Evolutionary conservation across 192 early-diverging fungal genomes (phyloP).

Genomic region (Podila clonocystis): DNA sequence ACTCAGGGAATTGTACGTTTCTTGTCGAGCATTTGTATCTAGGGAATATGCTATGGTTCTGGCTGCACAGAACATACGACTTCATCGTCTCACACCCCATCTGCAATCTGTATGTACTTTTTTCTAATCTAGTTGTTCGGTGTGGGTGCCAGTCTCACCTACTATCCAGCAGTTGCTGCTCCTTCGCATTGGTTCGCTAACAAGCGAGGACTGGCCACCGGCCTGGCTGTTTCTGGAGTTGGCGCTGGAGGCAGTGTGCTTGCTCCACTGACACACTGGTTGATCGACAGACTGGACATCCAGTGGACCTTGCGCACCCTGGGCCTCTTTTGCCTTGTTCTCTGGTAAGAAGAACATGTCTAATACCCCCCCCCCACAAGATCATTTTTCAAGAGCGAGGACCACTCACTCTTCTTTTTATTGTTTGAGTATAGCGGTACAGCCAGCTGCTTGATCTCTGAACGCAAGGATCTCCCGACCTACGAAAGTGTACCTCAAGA

Average conservation of each 20-base stretch:
- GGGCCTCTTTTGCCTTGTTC: slow-evolving; percentile 51
- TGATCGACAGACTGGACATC: slow-evolving; percentile 47
- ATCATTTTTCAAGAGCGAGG: no score
- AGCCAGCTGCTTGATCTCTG: slow-evolving; percentile 22
- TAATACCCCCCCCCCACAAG: no score
- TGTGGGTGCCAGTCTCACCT: slow-evolving; percentile 66
- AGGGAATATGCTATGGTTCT: not conserved
- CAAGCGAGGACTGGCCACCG: slow-evolving; percentile 69
- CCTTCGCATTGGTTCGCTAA: slow-evolving; percentile 73
- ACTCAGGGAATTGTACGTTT: slow-evolving; percentile 68
- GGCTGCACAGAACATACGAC: no score
- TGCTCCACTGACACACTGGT: slow-evolving; percentile 56
- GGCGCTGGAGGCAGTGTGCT: slow-evolving; percentile 72
- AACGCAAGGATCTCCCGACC: slow-evolving; percentile 4
- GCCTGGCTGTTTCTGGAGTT: slow-evolving; percentile 72
- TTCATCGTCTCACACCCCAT: not conserved
- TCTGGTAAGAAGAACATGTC: slow-evolving; percentile 15
- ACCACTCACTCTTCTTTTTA: not conserved
- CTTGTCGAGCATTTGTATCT: not conserved
- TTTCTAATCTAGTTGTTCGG: slow-evolving; percentile 58
- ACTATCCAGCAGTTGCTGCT: slow-evolving; percentile 66
- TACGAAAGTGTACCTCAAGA: not conserved
- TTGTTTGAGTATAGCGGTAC: slow-evolving; percentile 1
- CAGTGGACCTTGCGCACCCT: slow-evolving; percentile 51
- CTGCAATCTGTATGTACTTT: not conserved